A percentile compares a stretch with the other conserved stretches of the same genome.
Evolutionary conservation across 805 yeast genomes (phyloP).

Genomic region (Metschnikowia lachancei): DNA sequence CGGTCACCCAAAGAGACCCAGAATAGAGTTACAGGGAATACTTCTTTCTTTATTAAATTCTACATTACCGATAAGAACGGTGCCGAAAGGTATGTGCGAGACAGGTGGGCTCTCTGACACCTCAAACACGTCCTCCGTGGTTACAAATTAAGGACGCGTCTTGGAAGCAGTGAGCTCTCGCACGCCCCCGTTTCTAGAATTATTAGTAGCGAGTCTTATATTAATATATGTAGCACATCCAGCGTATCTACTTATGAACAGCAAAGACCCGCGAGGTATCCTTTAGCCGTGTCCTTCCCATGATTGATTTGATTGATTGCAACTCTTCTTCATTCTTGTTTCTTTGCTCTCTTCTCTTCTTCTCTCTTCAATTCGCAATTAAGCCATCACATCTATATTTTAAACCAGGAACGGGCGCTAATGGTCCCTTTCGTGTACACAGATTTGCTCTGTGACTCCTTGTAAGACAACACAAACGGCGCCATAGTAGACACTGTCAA

Average conservation of each 20-base stretch:
- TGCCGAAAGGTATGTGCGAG: too few relatives aligned
- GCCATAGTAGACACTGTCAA: conserved; percentile 38
- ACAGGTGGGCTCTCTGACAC: too few relatives aligned
- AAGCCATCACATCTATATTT: conserved; percentile 22
- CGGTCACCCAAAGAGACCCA: background rate
- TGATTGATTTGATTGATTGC: background rate
- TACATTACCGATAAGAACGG: too few relatives aligned
- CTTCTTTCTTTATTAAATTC: too few relatives aligned
- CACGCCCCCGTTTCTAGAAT: background rate
- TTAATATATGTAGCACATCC: conserved; percentile 13
- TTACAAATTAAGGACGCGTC: background rate
- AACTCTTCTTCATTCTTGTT: background rate
- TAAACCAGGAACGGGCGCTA: conserved; percentile 36
- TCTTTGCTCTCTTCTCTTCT: background rate
- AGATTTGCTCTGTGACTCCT: conserved; percentile 29
- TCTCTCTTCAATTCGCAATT: background rate
- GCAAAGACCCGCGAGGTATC: background rate
- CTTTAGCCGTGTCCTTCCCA: conserved; percentile 3
- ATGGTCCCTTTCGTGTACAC: conserved; percentile 33
- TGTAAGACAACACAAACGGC: conserved; percentile 42
- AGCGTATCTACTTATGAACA: conserved; percentile 9
- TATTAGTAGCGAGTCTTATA: conserved; percentile 3
- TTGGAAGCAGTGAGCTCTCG: background rate
- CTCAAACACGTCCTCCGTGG: too few relatives aligned
- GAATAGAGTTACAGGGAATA: too few relatives aligned